Evolutionary conservation across 148 eudicot species (phyloP), one percentile per base, ranked within the genome.

Genomic region (Pharnaceum exiguum): DNA sequence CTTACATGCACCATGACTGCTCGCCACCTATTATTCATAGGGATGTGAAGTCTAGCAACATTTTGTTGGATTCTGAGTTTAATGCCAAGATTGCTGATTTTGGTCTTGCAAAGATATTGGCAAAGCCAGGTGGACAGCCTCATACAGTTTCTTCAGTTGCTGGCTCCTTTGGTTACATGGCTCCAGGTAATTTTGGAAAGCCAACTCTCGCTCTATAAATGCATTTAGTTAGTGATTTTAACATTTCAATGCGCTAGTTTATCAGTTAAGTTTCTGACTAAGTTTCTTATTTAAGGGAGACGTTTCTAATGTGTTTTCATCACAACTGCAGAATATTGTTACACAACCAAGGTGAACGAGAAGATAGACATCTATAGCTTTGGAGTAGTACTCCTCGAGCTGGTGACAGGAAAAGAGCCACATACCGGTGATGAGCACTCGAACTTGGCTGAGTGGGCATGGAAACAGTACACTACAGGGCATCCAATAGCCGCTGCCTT

Each of bases 381-480:
- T 7, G 97, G 90, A 15, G 97, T 90, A 4, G 90, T 90, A 8
- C 83, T 90, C 2, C 64, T 90, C 10, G 95, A 90, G 47, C 77
- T 90, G 17, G 81, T 77, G 19, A 90, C 95, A 1, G 97, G 97
- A 27, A 81, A 81, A 75, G 80, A 83, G 28, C 78, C 95, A 10
- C 78, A 72, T 25, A 44, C 37, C 0, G 94, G 84, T 51, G 84
- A 72, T 29, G 84, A 81, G 36, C 49, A 71, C 73, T 62, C 77
- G 35, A 77, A 74, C 70, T 83, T 90, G 0, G 95, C 86, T 10
- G 95, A 86, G 49, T 86, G 95, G 97, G 83, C 90, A 11, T 89
- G 95, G 97, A 71, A 21, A 57, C 79, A 83, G 28, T 81, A 67
- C 46, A 74, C 69, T n/a, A 66, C 75, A 36, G 86, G 75, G 28